Evolutionary conservation across 805 yeast genomes (phyloP), one percentile per base, ranked within the genome.

Genomic region (Zygosaccharomyces kombuchaensis): DNA sequence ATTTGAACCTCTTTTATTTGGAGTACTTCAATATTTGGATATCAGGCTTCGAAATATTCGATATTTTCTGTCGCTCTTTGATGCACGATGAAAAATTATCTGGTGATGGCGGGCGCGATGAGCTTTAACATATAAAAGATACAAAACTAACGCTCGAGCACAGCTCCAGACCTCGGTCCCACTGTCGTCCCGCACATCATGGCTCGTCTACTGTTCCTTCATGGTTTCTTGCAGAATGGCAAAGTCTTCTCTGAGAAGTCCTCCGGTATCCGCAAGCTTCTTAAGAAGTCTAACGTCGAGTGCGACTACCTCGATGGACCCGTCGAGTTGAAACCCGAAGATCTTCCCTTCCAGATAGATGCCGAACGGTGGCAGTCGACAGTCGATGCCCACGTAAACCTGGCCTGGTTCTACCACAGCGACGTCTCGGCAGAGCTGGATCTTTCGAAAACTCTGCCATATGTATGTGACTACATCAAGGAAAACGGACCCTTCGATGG

Each of bases 181-280:
- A 19, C 29, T 26, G 4, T 12, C n/a, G n/a, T 7, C 8, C 29
- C 6, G 6, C 10, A 7, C 29, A 26, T 12, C 14, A 38, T 38
- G 41, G 16, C 41, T 27, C 41, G 41, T 38, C 73, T 91, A 22
- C 71, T 91, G n/a, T 91, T 93, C 66, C 70, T 93, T 23, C 99
- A 91, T 54, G 98, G 99, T 0, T 89, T 82, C 65, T 80, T 90
- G 12, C 96, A 91, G 71, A 84, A 82, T 51, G 91, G 91, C 6
- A 75, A 83, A 34, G 74, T 83, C 10, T 91, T 91, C 67, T 84
- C 95, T 44, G 87, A 84, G 55, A 91, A 93, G 65, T 82, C 96
- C 0, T 82, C 95, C 1, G 97, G 95, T 2, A 74, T 91, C 22
- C 75, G 98, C 52, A 91, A 93, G 58, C 76, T 81, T 36, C 69